A percentile compares a stretch with the other conserved stretches of the same genome.
Conservation (phyloP, 1,139 yeast genomes). For the Pichia sp. region DNA sequence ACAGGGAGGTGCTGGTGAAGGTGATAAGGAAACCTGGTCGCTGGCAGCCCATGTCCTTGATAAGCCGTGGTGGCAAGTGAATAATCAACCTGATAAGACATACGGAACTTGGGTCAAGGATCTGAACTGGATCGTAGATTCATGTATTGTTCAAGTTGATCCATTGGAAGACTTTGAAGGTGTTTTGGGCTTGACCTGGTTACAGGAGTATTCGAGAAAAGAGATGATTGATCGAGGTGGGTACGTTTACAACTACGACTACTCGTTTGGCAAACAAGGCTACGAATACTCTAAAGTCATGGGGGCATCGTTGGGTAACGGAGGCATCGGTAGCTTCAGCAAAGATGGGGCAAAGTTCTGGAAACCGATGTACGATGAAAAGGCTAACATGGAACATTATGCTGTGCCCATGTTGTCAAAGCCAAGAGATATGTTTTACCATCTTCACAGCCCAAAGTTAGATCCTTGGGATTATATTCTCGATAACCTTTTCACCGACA, state of each 20-base stretch:
- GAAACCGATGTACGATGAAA: conserved; percentile 9
- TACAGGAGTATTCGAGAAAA: conserved; percentile 16
- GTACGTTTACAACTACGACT: conserved; percentile 22
- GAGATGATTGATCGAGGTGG: conserved; percentile 12
- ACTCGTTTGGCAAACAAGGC: conserved; percentile 21
- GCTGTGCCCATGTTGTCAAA: conserved; percentile 6
- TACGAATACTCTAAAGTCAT: conserved; percentile 13
- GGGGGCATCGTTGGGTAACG: conserved; percentile 16
- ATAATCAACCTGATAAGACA: conserved; percentile 23
- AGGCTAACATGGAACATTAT: background rate
- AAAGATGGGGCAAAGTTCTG: conserved; percentile 11
- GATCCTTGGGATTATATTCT: conserved; percentile 27
- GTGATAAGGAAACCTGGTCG: conserved; percentile 62
- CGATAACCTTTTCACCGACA: conserved; percentile 19
- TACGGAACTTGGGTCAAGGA: conserved; percentile 35
- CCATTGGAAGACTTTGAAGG: conserved; percentile 24
- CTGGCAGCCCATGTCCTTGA: conserved; percentile 53
- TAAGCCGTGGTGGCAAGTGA: conserved; percentile 50
- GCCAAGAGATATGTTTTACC: conserved; percentile 35
- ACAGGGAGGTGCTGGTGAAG: conserved; percentile 67
- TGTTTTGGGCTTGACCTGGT: conserved; percentile 14
- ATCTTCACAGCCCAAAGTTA: conserved; percentile 40
- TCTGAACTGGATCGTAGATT: conserved; percentile 27
- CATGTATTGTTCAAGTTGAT: conserved; percentile 26
- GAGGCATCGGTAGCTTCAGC: conserved; percentile 7